Evolutionary conservation across 495 filamentous ascomycete species (phyloP), one percentile per base, ranked within the genome.

Genomic region (Immersiella caudata): DNA sequence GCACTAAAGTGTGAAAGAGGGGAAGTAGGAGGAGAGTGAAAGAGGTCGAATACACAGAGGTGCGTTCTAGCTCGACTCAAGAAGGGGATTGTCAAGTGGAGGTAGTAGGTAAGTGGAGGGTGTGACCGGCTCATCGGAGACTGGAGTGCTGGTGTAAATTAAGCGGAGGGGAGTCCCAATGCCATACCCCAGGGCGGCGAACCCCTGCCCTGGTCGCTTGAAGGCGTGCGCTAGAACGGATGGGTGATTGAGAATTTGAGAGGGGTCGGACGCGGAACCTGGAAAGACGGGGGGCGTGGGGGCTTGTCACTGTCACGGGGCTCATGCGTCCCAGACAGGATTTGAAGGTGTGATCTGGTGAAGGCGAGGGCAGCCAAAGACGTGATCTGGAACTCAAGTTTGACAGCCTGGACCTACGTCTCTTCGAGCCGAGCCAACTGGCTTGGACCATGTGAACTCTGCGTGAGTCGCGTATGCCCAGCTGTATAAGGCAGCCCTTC

Each of bases 61-160:
- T 16, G 20, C 21, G 11, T 55, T 11, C 18, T 16, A 27, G 24
- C 29, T 61, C 26, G 29, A 61, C 29, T 40, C 33, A 46, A 61
- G 68, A 68, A 68, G 49, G 59, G 59, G 66, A 33, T 33, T 33
- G 29, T 33, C 29, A 57, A 61, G 65, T 61, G 58, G 66, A 65
- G 33, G 16, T 55, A 56, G 40, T 52, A 58, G 69, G 68, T 67
- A 58, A 69, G 68, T 67, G 70, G 71, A 70, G 62, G 71, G 69
- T 72, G 72, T 73, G 72, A 60, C 72, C 75, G 75, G 75, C 74
- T 71, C 73, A 68, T 74, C 68, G 69, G 67, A 70, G 74, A 62
- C 72, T 68, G 64, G 67, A 65, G 72, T 71, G 50, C 49, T 71
- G 64, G 73, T 70, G 71, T 62, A 76, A 66, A 64, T 68, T 65